These are phyloP conservation scores for Apiospora arundinis DNA, from an alignment of 2,329 filamentous ascomycete species.

Conservation along the genomic window DNA sequence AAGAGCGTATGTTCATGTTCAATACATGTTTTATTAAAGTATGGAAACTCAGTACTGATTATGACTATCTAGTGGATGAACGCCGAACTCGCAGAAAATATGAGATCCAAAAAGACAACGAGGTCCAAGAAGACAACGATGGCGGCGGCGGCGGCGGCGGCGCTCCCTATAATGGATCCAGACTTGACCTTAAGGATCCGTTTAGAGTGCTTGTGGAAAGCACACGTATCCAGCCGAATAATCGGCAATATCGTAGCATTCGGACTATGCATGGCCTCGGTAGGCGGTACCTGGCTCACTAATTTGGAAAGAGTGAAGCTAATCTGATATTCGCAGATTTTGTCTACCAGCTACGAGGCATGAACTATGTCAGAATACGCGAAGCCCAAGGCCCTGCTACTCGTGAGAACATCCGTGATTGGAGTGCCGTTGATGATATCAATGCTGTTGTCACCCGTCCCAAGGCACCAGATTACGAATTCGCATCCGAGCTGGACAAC, in stretches of 20 bases:
- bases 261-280: conserved; percentile 49
- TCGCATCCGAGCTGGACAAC: conserved; percentile 33
- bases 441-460: conserved; percentile 32
- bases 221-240: conserved; percentile 49
- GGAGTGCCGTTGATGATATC: conserved; percentile 42
- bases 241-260: conserved; percentile 43
- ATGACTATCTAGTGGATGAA: conserved; percentile 29
- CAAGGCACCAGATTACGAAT: conserved; percentile 29
- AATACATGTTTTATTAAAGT: background rate
- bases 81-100: conserved; percentile 41
- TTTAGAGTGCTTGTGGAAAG: conserved; percentile 28
- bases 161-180: conserved; percentile 20
- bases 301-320: background rate
- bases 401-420: conserved; percentile 38
- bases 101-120: conserved; percentile 37
- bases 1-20: background rate
- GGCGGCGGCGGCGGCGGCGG: background rate
- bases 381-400: conserved; percentile 40
- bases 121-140: conserved; percentile 21
- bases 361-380: conserved; percentile 48
- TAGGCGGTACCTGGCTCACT: conserved; percentile 25
- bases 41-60: background rate
- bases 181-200: conserved; percentile 23
- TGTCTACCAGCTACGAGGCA: conserved; percentile 50
- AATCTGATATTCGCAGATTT: conserved; percentile 39